Evolutionary conservation across 2,329 filamentous ascomycete genomes (phyloP), one percentile per base, ranked within the genome.

Genomic region (Helotiales sp.): DNA sequence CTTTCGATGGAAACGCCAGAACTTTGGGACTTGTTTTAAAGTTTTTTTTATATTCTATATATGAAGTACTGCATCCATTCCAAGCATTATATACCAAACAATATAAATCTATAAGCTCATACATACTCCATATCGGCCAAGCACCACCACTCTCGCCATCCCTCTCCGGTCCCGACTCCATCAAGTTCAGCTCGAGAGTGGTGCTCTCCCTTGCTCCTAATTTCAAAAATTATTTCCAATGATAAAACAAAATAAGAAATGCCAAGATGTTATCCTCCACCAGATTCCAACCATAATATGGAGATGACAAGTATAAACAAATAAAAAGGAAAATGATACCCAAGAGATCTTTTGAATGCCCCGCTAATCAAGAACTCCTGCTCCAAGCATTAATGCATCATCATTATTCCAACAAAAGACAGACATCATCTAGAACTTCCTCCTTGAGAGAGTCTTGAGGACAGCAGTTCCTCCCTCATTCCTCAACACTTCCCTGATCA

Each of bases 121-220:
- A n/a, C 22, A 42, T 55, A 55, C 47, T 34, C 47, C 52, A 24
- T 30, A 22, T 19, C 17, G 42, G 33, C 24, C 31, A 17, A 19
- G 7, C 17, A 33, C 19, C 46, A 55, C 24, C 25, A 33, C 54
- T 48, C 44, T 4, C 15, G 15, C n/a, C 17, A 29, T 44, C 33
- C 30, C n/a, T 44, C 34, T 57, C 55, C 49, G 55, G 55, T 57
- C 55, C 55, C 55, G 55, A 57, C 44, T 57, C 55, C 55, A 53
- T 57, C 34, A 19, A 30, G 10, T 36, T 52, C 48, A 34, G 17
- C 27, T 42, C 48, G 29, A 57, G 40, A 29, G 31, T 33, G 34
- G 29, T 36, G 38, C 49, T 24, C 36, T 34, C 47, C 38, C 22
- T 51, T 30, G 49, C 46, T 49, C 22, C 5, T 13, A 10, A 30